Conservation (phyloP, 441 rosid species). For the Erysimum pusillum region DNA sequence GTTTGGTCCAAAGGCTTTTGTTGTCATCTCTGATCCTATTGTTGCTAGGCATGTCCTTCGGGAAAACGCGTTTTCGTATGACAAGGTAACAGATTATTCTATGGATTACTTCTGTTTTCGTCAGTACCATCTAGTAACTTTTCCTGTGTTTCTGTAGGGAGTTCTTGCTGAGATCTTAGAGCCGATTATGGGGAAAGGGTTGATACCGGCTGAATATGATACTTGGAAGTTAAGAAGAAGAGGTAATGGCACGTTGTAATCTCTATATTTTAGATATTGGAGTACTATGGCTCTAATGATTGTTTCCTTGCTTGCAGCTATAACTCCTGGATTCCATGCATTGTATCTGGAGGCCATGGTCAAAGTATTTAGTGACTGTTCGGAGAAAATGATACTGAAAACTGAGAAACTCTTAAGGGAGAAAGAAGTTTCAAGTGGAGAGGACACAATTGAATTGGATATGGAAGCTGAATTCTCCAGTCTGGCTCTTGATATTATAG, state of each 20-base stretch:
- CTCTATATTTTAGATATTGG: slow-evolving; percentile 5
- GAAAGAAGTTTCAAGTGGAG: slow-evolving; percentile 53
- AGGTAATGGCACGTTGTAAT: slow-evolving; percentile 56
- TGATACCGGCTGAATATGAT: slow-evolving; percentile 92
- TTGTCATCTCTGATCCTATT: slow-evolving; percentile 93
- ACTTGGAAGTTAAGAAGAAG: slow-evolving; percentile 96
- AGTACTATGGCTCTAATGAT: slow-evolving; percentile 1
- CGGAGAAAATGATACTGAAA: slow-evolving; percentile 75
- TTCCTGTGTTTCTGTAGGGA: slow-evolving; percentile 60
- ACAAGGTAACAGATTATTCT: slow-evolving; percentile 63
- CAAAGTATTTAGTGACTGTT: slow-evolving; percentile 80
- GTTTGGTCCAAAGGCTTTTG: slow-evolving; percentile 97
- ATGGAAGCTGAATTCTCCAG: slow-evolving; percentile 96
- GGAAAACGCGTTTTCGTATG: slow-evolving; percentile 88
- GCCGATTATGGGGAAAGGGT: slow-evolving; percentile 98
- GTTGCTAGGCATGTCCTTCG: slow-evolving; percentile 86
- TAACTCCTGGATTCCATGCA: slow-evolving; percentile 93
- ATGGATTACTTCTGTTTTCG: background rate
- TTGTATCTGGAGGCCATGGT: slow-evolving; percentile 94
- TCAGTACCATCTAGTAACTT: background rate
- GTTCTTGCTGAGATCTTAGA: slow-evolving; percentile 96
- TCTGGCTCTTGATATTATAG: slow-evolving; percentile 95
- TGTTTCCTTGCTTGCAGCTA: slow-evolving; percentile 59
- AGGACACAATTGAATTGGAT: slow-evolving; percentile 70
- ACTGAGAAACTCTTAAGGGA: slow-evolving; percentile 68